Percentiles rank a stretch among this genome's conserved stretches.
These are phyloP conservation scores for Cercophora newfieldiana DNA, from an alignment of 495 filamentous ascomycete species.

Conservation along the genomic window DNA sequence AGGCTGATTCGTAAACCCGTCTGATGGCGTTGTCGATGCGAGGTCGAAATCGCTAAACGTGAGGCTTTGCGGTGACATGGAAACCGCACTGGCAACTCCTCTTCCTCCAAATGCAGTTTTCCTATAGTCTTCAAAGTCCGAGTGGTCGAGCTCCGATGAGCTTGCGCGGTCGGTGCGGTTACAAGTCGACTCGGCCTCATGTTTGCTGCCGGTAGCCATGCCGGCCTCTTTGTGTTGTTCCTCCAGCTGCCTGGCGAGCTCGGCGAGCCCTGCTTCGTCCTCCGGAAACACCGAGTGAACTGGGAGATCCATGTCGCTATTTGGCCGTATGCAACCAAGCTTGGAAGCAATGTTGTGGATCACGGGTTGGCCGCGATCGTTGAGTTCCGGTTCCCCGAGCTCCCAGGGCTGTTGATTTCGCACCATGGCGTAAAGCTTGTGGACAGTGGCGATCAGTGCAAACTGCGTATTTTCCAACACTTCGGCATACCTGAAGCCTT, in stretches of 20 bases:
- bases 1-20: conserved; percentile 35
- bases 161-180: conserved; percentile 49
- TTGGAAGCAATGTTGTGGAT: conserved; percentile 59
- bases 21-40: conserved; percentile 32
- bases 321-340: conserved; percentile 58
- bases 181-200: conserved; percentile 37
- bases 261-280: conserved; percentile 52
- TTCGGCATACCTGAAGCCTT: conserved; percentile 50
- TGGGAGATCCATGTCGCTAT: conserved; percentile 55
- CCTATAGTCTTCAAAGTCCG: conserved; percentile 54
- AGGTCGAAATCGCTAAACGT: conserved; percentile 46
- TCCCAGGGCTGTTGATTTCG: conserved; percentile 55
- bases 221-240: conserved; percentile 40
- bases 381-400: conserved; percentile 55
- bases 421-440: conserved; percentile 60
- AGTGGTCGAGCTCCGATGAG: conserved; percentile 54
- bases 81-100: conserved; percentile 31
- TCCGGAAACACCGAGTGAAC: conserved; percentile 54
- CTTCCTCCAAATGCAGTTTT: conserved; percentile 34
- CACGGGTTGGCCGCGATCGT: conserved; percentile 56
- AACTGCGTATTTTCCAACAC: conserved; percentile 60
- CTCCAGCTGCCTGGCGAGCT: conserved; percentile 49
- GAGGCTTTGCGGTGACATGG: conserved; percentile 49
- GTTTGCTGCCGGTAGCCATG: conserved; percentile 32
- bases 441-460: conserved; percentile 56